A percentile compares a stretch with the other conserved stretches of the same genome.
Evolutionary conservation across 805 yeast species (phyloP).

Genomic region (Candida gorgasii): DNA sequence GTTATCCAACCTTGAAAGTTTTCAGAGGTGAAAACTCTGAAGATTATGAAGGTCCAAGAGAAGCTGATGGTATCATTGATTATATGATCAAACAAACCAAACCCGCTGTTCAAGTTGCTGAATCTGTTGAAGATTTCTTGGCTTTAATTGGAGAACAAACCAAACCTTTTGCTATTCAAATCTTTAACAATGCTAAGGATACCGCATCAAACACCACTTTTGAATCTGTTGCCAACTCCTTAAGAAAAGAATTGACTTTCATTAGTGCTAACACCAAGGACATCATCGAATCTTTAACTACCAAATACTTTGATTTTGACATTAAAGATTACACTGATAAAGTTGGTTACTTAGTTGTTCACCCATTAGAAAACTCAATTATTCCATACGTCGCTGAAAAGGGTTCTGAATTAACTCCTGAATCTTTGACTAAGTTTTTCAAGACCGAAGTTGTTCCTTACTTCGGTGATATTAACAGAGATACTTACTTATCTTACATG

Average conservation of each 20-base stretch:
- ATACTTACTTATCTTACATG: slow-evolving; percentile 75
- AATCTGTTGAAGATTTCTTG: slow-evolving; percentile 50
- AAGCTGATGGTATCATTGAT: slow-evolving; percentile 70
- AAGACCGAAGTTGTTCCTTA: slow-evolving; percentile 70
- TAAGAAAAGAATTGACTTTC: slow-evolving; percentile 67
- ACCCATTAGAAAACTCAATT: slow-evolving; percentile 47
- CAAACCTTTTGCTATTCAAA: slow-evolving; percentile 61
- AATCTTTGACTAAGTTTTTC: slow-evolving; percentile 48
- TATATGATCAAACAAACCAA: slow-evolving; percentile 80
- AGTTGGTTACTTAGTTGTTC: slow-evolving; percentile 42
- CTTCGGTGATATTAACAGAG: slow-evolving; percentile 84
- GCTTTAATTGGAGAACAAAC: slow-evolving; percentile 47
- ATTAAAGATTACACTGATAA: slow-evolving; percentile 25
- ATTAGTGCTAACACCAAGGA: slow-evolving; percentile 41
- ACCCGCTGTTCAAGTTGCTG: slow-evolving; percentile 60
- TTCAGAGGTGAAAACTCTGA: slow-evolving; percentile 57
- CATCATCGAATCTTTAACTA: slow-evolving; percentile 40
- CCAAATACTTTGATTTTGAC: slow-evolving; percentile 30
- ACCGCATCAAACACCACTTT: slow-evolving; percentile 53
- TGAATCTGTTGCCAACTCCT: slow-evolving; percentile 57
- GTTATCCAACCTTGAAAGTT: slow-evolving; percentile 83
- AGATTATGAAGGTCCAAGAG: slow-evolving; percentile 85
- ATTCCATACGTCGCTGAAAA: slow-evolving; percentile 45
- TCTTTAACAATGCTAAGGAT: slow-evolving; percentile 33
- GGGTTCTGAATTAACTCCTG: slow-evolving; percentile 26